A percentile compares a stretch with the other conserved stretches of the same genome.
Evolutionary conservation across 768 basidiomycete species (phyloP).

Genomic region (Cyclocybe aegerita): DNA sequence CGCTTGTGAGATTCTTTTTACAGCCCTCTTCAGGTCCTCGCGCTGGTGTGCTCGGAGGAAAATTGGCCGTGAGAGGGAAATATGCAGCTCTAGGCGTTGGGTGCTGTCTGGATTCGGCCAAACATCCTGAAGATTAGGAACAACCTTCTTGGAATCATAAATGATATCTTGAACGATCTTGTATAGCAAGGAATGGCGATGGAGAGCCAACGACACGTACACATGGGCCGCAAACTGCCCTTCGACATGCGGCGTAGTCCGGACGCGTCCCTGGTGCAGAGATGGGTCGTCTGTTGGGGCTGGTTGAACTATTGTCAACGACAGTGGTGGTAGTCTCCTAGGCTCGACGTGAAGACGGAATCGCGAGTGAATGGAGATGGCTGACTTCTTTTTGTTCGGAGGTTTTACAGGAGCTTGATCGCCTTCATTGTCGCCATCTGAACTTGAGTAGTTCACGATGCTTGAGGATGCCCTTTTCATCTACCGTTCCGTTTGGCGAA

Average conservation of each 20-base stretch:
- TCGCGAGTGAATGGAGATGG: not conserved
- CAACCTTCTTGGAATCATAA: slow-evolving; percentile 37
- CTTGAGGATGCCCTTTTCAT: slow-evolving; percentile 36
- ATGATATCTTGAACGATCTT: slow-evolving; percentile 46
- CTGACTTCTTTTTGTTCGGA: slow-evolving; percentile 44
- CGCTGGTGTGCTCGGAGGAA: slow-evolving; percentile 80
- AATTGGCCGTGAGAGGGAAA: slow-evolving; percentile 83
- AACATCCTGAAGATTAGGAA: slow-evolving; percentile 45
- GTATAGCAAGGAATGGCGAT: slow-evolving; percentile 41
- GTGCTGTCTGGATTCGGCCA: slow-evolving; percentile 22
- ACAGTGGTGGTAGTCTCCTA: slow-evolving; percentile 66
- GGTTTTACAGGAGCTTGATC: not conserved
- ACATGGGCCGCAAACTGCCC: slow-evolving; percentile 84
- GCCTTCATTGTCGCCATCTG: slow-evolving; percentile 37
- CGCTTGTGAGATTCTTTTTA: slow-evolving; percentile 50
- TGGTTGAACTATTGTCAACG: slow-evolving; percentile 43
- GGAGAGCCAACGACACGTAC: slow-evolving; percentile 62
- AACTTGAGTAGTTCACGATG: slow-evolving; percentile 52
- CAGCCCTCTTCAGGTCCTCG: slow-evolving; percentile 64
- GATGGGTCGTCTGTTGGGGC: slow-evolving; percentile 68
- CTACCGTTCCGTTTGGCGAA: not conserved
- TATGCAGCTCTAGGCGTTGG: slow-evolving; percentile 57
- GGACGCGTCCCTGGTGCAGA: slow-evolving; percentile 77
- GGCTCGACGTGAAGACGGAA: not conserved
- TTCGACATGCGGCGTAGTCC: slow-evolving; percentile 74